phyloP scores from a whole-genome alignment of 805 yeast species.

The Wickerhamiella spandovensis region DNA sequence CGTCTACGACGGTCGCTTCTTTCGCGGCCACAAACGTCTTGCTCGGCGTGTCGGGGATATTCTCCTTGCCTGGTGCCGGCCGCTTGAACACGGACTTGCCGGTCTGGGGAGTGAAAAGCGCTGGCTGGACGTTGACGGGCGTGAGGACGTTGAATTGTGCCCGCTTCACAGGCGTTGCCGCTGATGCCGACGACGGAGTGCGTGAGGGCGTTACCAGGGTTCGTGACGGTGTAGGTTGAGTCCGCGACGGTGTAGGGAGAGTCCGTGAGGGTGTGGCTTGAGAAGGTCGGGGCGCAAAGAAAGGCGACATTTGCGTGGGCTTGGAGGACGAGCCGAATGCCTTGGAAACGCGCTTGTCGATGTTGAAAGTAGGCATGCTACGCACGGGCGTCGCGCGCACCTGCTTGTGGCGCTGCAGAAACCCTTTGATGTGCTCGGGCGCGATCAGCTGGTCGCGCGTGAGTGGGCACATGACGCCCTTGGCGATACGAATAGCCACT shows the following conservation, averaged over 20 bases:
- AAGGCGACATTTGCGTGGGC: conserved; percentile 2
- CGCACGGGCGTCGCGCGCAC: neutral
- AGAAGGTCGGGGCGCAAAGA: neutral
- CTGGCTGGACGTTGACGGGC: neutral
- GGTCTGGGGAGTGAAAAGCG: neutral
- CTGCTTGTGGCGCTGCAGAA: neutral
- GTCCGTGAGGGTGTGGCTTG: neutral
- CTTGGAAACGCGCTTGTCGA: neutral
- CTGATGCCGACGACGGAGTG: no score
- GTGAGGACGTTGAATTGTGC: neutral
- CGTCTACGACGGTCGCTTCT: neutral
- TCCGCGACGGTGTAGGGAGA: neutral
- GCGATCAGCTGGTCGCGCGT: conserved; percentile 28
- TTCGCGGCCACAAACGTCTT: neutral
- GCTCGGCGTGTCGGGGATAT: neutral
- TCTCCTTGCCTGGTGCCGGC: neutral
- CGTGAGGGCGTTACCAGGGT: neutral
- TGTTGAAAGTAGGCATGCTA: neutral
- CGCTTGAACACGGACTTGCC: neutral
- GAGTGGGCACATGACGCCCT: conserved; percentile 56
- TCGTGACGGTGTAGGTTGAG: neutral
- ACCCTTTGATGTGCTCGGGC: neutral
- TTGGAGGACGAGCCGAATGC: neutral
- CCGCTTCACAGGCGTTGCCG: no score
- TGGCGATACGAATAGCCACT: conserved; percentile 43